These are phyloP conservation scores for Globisporangium nodosum DNA, from an alignment of 352 stramenopile genomes.

Conservation along the genomic window DNA sequence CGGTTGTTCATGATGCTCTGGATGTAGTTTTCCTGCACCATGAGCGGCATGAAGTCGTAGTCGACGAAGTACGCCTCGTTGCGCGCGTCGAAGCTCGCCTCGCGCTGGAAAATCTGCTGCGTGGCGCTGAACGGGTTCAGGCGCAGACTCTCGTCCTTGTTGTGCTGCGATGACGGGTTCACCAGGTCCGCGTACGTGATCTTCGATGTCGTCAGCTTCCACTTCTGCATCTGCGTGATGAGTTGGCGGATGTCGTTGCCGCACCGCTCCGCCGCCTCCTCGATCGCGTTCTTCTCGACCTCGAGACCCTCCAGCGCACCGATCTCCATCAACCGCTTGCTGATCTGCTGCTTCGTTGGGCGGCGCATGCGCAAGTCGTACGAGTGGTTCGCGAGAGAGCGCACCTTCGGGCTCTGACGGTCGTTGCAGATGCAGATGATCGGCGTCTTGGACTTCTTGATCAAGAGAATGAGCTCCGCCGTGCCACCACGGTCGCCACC, in stretches of 20 bases:
- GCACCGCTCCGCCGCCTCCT: slow-evolving; percentile 95
- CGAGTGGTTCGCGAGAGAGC: slow-evolving; percentile 95
- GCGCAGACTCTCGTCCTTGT: slow-evolving; percentile 92
- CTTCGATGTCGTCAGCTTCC: slow-evolving; percentile 73
- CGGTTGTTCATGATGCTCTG: slow-evolving; percentile 78
- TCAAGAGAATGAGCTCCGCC: slow-evolving; percentile 97
- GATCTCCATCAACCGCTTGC: slow-evolving; percentile 91
- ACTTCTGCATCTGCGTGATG: slow-evolving; percentile 97
- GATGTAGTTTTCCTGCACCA: slow-evolving; percentile 92
- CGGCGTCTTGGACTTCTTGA: slow-evolving; percentile 97
- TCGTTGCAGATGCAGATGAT: slow-evolving; percentile 99
- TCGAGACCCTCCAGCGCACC: slow-evolving; percentile 84
- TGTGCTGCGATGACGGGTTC: slow-evolving; percentile 65
- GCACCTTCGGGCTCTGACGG: slow-evolving; percentile 93
- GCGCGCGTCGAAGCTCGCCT: slow-evolving; percentile 71
- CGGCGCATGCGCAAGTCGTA: slow-evolving; percentile 95
- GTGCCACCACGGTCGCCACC: slow-evolving; percentile 95
- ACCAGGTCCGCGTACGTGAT: slow-evolving; percentile 88
- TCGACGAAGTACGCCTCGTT: slow-evolving; percentile 99
- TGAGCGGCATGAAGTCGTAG: slow-evolving; percentile 97
- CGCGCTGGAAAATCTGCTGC: slow-evolving; percentile 89
- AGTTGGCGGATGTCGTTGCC: slow-evolving; percentile 98
- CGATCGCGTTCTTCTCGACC: slow-evolving; percentile 95
- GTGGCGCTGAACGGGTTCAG: slow-evolving; percentile 95
- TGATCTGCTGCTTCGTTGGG: slow-evolving; percentile 92